A percentile compares a stretch with the other conserved stretches of the same genome.
Evolutionary conservation across 768 basidiomycete genomes (phyloP).

Genomic region (Rhodosporidiobolus odoratus): DNA sequence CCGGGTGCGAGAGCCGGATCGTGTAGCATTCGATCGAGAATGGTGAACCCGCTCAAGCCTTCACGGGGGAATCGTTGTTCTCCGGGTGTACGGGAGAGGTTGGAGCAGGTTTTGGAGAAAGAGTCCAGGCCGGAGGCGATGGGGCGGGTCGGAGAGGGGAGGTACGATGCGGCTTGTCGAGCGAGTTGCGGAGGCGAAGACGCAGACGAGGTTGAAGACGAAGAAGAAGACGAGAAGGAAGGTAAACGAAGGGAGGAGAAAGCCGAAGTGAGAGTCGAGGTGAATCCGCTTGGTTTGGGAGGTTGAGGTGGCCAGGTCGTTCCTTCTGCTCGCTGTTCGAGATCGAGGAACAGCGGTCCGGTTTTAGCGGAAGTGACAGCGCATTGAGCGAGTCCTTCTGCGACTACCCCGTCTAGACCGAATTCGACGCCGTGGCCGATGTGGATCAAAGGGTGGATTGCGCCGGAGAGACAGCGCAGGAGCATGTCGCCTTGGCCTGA

Average conservation of each 20-base stretch:
- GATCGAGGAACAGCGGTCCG: constrained; percentile 29
- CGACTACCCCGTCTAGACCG: constrained; percentile 37
- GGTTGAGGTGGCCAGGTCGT: constrained; percentile 34
- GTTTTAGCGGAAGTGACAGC: constrained; percentile 27
- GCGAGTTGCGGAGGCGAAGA: too few species aligned
- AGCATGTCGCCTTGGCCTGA: constrained; percentile 38
- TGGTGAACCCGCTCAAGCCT: constrained; percentile 40
- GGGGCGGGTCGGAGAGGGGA: neutral
- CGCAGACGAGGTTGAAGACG: neutral
- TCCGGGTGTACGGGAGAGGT: constrained; percentile 20
- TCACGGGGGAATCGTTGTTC: constrained; percentile 26
- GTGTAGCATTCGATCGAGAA: constrained; percentile 37
- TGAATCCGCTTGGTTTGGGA: constrained; percentile 6
- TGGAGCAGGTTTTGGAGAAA: constrained; percentile 16
- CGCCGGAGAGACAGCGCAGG: constrained; percentile 36
- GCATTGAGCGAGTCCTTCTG: constrained; percentile 41
- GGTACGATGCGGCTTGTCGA: constrained; percentile 4
- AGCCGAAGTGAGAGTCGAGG: constrained; percentile 26
- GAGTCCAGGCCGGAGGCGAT: constrained; percentile 17
- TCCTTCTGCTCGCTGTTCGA: neutral
- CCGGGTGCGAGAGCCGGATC: constrained; percentile 40
- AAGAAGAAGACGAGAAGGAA: neutral
- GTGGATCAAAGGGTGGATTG: constrained; percentile 42
- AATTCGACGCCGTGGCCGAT: constrained; percentile 43
- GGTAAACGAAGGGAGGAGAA: constrained; percentile 23